A percentile compares a stretch with the other conserved stretches of the same genome.
These are phyloP conservation scores for Tylopilus cervinicoccineus DNA, from an alignment of 768 basidiomycete species.

Conservation along the genomic window DNA sequence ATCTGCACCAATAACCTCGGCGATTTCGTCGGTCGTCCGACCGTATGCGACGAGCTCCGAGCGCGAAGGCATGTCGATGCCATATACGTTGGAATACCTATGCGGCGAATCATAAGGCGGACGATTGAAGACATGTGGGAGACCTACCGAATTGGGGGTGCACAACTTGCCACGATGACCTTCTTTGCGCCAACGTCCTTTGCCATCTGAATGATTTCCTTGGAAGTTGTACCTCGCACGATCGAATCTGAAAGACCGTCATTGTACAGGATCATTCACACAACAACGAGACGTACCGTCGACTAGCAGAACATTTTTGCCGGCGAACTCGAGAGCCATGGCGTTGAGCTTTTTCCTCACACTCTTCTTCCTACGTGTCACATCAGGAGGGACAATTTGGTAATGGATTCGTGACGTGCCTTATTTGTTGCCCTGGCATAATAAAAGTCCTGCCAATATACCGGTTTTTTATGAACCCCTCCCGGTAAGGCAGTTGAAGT, in stretches of 20 bases:
- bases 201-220: constrained; percentile 99
- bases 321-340: constrained; percentile 94
- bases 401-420: constrained; percentile 40
- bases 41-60: constrained; percentile 85
- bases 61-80: constrained; percentile 99
- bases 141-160: constrained; percentile 85
- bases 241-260: constrained; percentile 72
- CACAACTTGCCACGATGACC: constrained; percentile 94
- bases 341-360: constrained; percentile 95
- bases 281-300: constrained; percentile 59
- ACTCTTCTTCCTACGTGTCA: constrained; percentile 72
- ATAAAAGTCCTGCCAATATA: constrained; percentile 99
- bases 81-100: constrained; percentile 93
- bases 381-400: constrained; percentile 1
- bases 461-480: constrained; percentile 98
- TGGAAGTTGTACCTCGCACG: constrained; percentile 96
- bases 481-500: constrained; percentile 85
- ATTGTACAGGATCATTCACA: neutral
- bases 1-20: constrained; percentile 86
- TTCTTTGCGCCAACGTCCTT: constrained; percentile 97
- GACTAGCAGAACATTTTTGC: constrained; percentile 91
- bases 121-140: neutral
- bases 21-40: constrained; percentile 68
- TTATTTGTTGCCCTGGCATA: constrained; percentile 98
- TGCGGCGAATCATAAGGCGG: neutral